These are phyloP conservation scores for Pestalotiopsis sp. DNA, from an alignment of 2,329 filamentous ascomycete genomes.

Conservation along the genomic window DNA sequence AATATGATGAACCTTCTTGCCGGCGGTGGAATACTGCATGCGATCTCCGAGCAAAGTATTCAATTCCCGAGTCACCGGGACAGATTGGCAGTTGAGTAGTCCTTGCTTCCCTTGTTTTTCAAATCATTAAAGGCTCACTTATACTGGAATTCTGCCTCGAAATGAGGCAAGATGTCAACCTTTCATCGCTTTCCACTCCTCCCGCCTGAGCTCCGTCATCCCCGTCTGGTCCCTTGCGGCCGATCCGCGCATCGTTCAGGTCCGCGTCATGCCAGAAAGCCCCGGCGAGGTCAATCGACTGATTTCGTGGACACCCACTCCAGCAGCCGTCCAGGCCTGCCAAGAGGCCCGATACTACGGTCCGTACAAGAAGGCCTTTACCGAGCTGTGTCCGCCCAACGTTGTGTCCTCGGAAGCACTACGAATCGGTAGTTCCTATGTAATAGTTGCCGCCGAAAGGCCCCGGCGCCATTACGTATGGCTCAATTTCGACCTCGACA, in stretches of 20 bases:
- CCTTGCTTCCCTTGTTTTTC: too few species aligned
- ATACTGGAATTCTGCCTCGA: too few species aligned
- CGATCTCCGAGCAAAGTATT: too few species aligned
- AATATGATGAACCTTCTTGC: too few species aligned
- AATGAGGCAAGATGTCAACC: background rate
- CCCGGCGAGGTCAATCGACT: background rate
- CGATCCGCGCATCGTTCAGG: slow-evolving; percentile 14
- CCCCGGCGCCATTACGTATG: slow-evolving; percentile 18
- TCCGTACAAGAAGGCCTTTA: slow-evolving; percentile 18
- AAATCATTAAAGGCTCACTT: too few species aligned
- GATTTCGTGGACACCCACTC: slow-evolving; percentile 17
- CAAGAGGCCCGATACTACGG: slow-evolving; percentile 19
- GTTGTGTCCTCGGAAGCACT: background rate
- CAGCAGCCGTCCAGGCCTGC: slow-evolving; percentile 20
- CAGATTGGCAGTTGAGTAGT: too few species aligned
- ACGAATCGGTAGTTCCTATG: background rate
- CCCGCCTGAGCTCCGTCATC: slow-evolving; percentile 3
- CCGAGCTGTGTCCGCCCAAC: slow-evolving; percentile 13
- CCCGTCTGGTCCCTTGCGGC: slow-evolving; percentile 7
- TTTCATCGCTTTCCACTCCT: slow-evolving; percentile 9
- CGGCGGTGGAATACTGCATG: too few species aligned
- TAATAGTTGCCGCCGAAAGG: too few species aligned
- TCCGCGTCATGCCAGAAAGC: slow-evolving; percentile 12
- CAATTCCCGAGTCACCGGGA: too few species aligned
- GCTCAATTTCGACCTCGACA: slow-evolving; percentile 23